Evolutionary conservation across 768 basidiomycete species (phyloP).

Genomic region (Auriculariales sp.): DNA sequence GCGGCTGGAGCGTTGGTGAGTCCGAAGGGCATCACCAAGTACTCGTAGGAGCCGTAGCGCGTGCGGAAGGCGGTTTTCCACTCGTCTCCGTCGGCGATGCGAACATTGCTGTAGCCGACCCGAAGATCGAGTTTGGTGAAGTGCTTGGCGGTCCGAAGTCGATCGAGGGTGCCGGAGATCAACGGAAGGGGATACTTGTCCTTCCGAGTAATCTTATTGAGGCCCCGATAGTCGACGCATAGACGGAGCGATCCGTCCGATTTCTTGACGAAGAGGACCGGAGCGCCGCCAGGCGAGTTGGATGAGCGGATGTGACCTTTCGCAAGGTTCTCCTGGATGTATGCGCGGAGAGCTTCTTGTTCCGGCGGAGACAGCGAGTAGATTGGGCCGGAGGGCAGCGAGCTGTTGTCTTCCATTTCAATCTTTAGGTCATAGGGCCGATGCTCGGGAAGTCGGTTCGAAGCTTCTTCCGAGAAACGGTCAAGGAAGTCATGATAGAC

Average conservation of each 20-base stretch:
- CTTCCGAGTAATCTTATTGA: constrained; percentile 21
- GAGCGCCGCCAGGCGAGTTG: constrained; percentile 13
- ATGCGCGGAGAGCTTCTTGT: constrained; percentile 19
- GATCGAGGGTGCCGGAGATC: constrained; percentile 23
- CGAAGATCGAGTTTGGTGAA: constrained; percentile 20
- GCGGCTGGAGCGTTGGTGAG: constrained; percentile 25
- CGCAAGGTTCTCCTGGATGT: constrained; percentile 20
- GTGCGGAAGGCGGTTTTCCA: constrained; percentile 29
- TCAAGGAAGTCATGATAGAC: constrained; percentile 2
- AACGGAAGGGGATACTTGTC: constrained; percentile 19
- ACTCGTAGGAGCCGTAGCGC: constrained; percentile 25
- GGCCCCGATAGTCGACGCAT: constrained; percentile 17
- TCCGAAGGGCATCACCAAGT: constrained; percentile 24
- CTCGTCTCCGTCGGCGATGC: constrained; percentile 25
- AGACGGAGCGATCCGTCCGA: constrained; percentile 20
- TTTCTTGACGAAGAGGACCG: constrained; percentile 16
- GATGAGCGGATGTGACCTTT: constrained; percentile 22
- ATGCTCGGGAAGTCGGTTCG: constrained; percentile 19
- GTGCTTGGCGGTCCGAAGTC: constrained; percentile 6
- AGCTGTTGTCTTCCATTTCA: constrained; percentile 17
- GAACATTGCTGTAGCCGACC: constrained; percentile 26
- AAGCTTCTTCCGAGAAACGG: constrained; percentile 1
- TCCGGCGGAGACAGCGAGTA: constrained; percentile 21
- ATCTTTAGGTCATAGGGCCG: constrained; percentile 22
- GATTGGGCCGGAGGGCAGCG: constrained; percentile 16